These are phyloP conservation scores for Lactuca sativa DNA, from an alignment of 129 eudicot genomes.

Conservation along the genomic window DNA sequence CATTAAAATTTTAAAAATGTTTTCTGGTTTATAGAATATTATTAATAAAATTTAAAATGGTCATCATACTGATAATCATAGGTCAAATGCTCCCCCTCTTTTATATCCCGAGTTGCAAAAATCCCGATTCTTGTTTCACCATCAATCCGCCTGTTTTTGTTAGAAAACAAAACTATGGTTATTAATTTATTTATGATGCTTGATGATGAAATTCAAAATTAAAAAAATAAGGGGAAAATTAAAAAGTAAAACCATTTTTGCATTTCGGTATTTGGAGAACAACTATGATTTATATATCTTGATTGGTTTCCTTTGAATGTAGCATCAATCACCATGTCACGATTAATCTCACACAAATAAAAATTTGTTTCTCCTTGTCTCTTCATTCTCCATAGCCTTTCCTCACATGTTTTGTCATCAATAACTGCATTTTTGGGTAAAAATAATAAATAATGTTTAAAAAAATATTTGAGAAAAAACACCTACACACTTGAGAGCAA, in stretches of 20 bases:
- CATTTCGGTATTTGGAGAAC: slow-evolving; percentile 99
- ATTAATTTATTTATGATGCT: neutral
- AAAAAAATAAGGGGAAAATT: slow-evolving; percentile 9
- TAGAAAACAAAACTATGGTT: neutral
- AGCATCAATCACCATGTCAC: slow-evolving; percentile 99
- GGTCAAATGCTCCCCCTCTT: slow-evolving; percentile 88
- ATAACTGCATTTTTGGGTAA: slow-evolving; percentile 60
- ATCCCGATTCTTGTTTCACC: slow-evolving; percentile 99
- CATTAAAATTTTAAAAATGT: neutral
- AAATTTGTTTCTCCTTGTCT: slow-evolving; percentile 88
- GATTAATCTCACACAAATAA: slow-evolving; percentile 92
- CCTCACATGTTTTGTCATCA: slow-evolving; percentile 95
- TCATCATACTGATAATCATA: slow-evolving; percentile 92
- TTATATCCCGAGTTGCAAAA: slow-evolving; percentile 86
- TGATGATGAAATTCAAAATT: slow-evolving; percentile 10
- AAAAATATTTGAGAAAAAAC: no score
- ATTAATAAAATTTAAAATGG: neutral
- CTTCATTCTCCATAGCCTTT: slow-evolving; percentile 96
- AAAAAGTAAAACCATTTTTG: slow-evolving; percentile 78
- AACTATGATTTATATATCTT: slow-evolving; percentile 96
- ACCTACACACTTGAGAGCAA: neutral
- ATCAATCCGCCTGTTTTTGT: slow-evolving; percentile 70
- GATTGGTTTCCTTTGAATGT: slow-evolving; percentile 95
- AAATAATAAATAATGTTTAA: no score
- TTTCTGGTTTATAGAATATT: neutral